Evolutionary conservation across 305 asterid species (phyloP), one percentile per base, ranked within the genome.

Genomic region (Lippia alba): DNA sequence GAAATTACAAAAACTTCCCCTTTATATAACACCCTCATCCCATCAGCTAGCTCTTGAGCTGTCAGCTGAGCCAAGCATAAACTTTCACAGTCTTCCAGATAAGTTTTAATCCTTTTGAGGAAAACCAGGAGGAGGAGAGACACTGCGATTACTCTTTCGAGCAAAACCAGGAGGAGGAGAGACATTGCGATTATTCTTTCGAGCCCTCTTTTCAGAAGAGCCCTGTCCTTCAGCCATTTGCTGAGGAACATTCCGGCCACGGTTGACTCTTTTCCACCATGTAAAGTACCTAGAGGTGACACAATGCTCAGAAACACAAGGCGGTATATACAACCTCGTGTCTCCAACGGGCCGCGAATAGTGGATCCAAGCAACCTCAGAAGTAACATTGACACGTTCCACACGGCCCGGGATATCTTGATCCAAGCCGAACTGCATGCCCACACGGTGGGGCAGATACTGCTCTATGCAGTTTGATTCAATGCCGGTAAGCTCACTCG

Each of bases 361-460:
- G 46, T 79, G 53, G 1, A 61, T 48, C 90, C 87, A 85, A 48
- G 90, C 87, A 39, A 64, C 44, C 32, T 57, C 32, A 6, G 56
- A 40, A 24, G 39, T 66, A 17, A 3, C 58, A 68, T 71, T 65
- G n/a, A 66, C 72, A 14, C 80, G 71, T 2, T 17, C 30, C 30
- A 24, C 30, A 24, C 3, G 30, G 30, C 30, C 30, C 3, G 30
- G 30, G 3, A 24, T 24, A 40, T 83, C 90, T 67, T 85, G 90
- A 83, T 85, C 90, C 63, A 69, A 39, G 3, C 88, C 88, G 20
- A 87, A 84, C 12, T 87, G 88, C 88, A 53, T 79, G 4, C 85
- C 79, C 15, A 85, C 88, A 1, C 87, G 81, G 50, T 85, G 85
- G 4, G 88, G 86, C 51, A 71, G 69, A 67, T 84, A 81, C 6